Conservation (phyloP, 75 land plant genomes). For the Pinus tabuliformis region DNA sequence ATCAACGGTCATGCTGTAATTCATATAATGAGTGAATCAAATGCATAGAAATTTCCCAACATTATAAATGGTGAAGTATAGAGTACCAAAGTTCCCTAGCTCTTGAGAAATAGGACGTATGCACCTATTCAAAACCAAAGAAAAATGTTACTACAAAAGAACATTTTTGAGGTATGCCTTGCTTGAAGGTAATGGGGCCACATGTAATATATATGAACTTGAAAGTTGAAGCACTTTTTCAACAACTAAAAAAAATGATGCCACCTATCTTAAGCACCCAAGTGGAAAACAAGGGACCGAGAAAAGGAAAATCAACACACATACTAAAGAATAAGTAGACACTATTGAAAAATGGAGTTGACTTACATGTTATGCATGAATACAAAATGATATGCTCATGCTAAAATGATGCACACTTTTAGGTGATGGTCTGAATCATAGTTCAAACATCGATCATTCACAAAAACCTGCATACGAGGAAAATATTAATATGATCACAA, state of each 20-base stretch:
- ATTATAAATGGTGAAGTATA: slow-evolving; percentile 52
- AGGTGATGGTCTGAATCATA: slow-evolving; percentile 38
- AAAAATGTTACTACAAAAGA: not conserved
- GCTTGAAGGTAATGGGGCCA: too few relatives aligned
- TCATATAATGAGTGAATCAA: slow-evolving; percentile 46
- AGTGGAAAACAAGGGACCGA: not conserved
- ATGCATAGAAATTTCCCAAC: slow-evolving; percentile 47
- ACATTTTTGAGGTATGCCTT: not conserved
- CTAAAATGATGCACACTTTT: slow-evolving; percentile 48
- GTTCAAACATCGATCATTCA: slow-evolving; percentile 47
- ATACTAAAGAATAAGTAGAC: slow-evolving; percentile 1
- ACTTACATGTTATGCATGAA: slow-evolving; percentile 57
- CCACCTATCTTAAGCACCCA: slow-evolving; percentile 3
- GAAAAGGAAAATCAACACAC: not conserved
- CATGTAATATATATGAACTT: not conserved
- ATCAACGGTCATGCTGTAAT: slow-evolving; percentile 48
- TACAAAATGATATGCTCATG: slow-evolving; percentile 45
- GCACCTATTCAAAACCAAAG: slow-evolving; percentile 30
- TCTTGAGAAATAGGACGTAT: slow-evolving; percentile 49
- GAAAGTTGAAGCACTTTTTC: not conserved
- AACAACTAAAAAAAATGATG: not conserved
- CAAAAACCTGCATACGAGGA: slow-evolving; percentile 26
- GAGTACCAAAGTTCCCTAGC: slow-evolving; percentile 48
- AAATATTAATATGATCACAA: not conserved
- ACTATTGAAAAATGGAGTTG: not conserved